These are phyloP conservation scores for Fusarium algeriense DNA, from an alignment of 2,329 filamentous ascomycete species.

Conservation along the genomic window DNA sequence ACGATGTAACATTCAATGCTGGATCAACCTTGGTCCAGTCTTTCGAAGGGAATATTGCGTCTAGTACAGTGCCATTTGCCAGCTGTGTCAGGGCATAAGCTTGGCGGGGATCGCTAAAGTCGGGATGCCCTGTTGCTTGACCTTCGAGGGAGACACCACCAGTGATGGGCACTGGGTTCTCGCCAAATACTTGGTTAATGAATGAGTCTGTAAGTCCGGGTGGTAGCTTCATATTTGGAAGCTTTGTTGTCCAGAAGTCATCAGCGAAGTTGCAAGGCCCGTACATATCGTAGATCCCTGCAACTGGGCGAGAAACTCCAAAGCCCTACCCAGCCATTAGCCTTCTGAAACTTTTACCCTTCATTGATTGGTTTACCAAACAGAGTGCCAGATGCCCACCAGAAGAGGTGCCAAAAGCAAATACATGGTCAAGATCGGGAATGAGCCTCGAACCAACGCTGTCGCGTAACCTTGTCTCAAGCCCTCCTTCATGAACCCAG, in stretches of 20 bases:
- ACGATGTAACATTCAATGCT: accelerated
- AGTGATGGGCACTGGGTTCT: background rate
- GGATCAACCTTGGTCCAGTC: background rate
- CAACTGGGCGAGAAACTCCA: background rate
- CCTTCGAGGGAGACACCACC: background rate
- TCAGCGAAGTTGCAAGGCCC: background rate
- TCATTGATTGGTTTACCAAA: too few species aligned
- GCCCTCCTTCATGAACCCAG: background rate
- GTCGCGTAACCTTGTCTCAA: background rate
- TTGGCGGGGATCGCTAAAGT: background rate
- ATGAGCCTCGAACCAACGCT: accelerated
- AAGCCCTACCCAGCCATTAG: conserved; percentile 2
- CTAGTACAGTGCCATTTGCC: background rate
- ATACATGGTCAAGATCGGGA: conserved; percentile 5
- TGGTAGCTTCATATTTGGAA: background rate
- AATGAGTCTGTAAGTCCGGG: background rate
- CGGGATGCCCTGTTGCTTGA: background rate
- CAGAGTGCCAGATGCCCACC: background rate
- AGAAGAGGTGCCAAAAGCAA: conserved; percentile 18
- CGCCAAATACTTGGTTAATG: background rate
- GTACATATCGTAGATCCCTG: background rate
- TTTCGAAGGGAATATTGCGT: background rate
- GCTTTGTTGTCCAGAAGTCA: background rate
- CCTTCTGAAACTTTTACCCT: too few species aligned
- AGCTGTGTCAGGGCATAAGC: background rate